Evolutionary conservation across 768 basidiomycete genomes (phyloP), one percentile per base, ranked within the genome.

Genomic region (Boletus patriciae): DNA sequence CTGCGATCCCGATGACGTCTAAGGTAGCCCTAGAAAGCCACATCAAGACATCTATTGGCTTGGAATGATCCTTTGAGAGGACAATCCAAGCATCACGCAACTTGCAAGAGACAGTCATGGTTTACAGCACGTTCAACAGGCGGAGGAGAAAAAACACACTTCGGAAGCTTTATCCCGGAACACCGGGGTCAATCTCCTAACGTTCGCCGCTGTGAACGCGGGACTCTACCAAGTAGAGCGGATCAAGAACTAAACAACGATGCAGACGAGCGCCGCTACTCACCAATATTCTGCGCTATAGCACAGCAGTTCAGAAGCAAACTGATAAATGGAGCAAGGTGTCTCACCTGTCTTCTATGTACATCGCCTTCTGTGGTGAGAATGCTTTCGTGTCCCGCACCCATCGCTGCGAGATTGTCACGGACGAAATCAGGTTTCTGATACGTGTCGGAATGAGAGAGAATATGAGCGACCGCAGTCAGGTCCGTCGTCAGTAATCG

Each of bases 1-100:
- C 85, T 7, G 90, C 86, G 37, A 87, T 74, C 10, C 89, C 89
- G 49, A 94, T 91, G 52, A 89, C 81, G 59, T 92, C 91, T 10
- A 92, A 75, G 4, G 89, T 90, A 47, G 81, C 80, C 53, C 81
- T 82, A 41, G 82, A 83, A 3, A 92, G 73, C 82, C 85, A 90
- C 4, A 77, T 73, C 37, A 87, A 73, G 3, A 85, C 81, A 37
- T 94, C 85, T 33, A 90, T 74, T 8, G 70, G 50, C 46, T 50
- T 53, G 53, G 50, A 66, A 64, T 54, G 67, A 12, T 60, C 57
- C 36, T 52, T 31, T 25, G 64, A 55, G 36, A 63, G 66, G 52
- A 59, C 62, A 8, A 64, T 60, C 74, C 72, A 82, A 25, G 76
- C 72, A 60, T 83, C 79, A 16, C 78, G 78, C 33, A 85, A 67